Conservation (phyloP, 805 yeast genomes). For the Kregervanrija fluxuum region DNA sequence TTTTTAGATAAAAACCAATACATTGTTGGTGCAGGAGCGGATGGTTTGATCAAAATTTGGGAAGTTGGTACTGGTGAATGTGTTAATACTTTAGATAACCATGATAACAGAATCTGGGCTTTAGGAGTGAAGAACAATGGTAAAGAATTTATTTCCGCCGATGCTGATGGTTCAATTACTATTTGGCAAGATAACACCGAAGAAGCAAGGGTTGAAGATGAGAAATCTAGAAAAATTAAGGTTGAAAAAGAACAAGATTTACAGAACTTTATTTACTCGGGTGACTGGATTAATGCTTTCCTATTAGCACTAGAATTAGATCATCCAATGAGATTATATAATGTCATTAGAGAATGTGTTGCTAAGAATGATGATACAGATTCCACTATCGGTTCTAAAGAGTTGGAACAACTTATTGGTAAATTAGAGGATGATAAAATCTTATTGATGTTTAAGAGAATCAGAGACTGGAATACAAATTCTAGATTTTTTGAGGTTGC, state of each 20-base stretch:
- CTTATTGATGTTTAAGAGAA: slow-evolving; percentile 54
- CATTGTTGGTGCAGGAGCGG: slow-evolving; percentile 80
- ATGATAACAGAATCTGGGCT: slow-evolving; percentile 93
- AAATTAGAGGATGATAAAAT: slow-evolving; percentile 55
- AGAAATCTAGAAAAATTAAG: slow-evolving; percentile 43
- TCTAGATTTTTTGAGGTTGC: slow-evolving; percentile 73
- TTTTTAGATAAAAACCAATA: slow-evolving; percentile 65
- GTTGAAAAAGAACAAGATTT: slow-evolving; percentile 88
- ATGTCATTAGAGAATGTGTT: slow-evolving; percentile 61
- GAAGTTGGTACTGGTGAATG: slow-evolving; percentile 70
- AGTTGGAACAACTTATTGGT: slow-evolving; percentile 58
- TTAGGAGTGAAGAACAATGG: slow-evolving; percentile 62
- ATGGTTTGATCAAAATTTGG: slow-evolving; percentile 92
- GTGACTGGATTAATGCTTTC: slow-evolving; percentile 87
- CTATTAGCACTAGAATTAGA: slow-evolving; percentile 76
- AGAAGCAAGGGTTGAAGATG: slow-evolving; percentile 51
- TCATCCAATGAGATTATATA: slow-evolving; percentile 84
- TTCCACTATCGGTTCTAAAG: slow-evolving; percentile 46
- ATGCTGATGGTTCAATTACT: slow-evolving; percentile 89
- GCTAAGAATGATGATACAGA: slow-evolving; percentile 40
- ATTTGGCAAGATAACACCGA: slow-evolving; percentile 87
- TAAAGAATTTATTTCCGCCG: slow-evolving; percentile 70
- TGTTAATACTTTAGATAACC: slow-evolving; percentile 78
- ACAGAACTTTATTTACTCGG: slow-evolving; percentile 59
- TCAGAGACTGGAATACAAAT: slow-evolving; percentile 94